Evolutionary conservation across 164 flowering plant species (phyloP).

Genomic region (Cinnamomum chago): DNA sequence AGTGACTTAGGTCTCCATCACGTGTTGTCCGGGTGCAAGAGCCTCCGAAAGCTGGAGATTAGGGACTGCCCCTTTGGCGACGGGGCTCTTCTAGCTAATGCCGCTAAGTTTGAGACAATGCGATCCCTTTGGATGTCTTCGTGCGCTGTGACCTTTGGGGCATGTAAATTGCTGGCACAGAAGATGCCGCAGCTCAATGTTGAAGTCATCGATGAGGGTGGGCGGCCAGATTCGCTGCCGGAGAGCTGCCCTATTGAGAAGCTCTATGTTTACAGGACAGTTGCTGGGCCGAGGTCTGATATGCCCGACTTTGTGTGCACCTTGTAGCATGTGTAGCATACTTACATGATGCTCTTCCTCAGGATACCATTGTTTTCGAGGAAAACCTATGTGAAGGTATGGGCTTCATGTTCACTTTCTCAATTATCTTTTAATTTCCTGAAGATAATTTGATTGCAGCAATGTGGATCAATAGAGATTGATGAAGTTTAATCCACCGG

Average conservation of each 20-base stretch:
- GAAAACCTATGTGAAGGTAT: slow-evolving; percentile 27
- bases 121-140: slow-evolving; percentile 99
- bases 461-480: not conserved
- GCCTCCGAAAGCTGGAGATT: slow-evolving; percentile 76
- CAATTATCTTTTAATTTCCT: slow-evolving; percentile 11
- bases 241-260: slow-evolving; percentile 57
- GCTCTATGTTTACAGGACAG: slow-evolving; percentile 63
- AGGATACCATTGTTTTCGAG: not conserved
- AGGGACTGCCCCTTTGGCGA: slow-evolving; percentile 93
- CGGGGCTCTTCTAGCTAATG: slow-evolving; percentile 82
- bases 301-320: slow-evolving; percentile 66
- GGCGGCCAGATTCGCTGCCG: slow-evolving; percentile 39
- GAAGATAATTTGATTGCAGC: slow-evolving; percentile 21
- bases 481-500: slow-evolving; percentile 15
- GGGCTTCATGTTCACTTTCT: slow-evolving; percentile 18
- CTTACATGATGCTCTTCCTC: slow-evolving; percentile 12
- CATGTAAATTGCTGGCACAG: slow-evolving; percentile 67
- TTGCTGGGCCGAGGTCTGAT: slow-evolving; percentile 73
- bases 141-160: slow-evolving; percentile 74
- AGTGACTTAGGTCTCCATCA: slow-evolving; percentile 78
- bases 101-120: slow-evolving; percentile 94
- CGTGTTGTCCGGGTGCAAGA: slow-evolving; percentile 76
- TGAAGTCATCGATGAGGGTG: slow-evolving; percentile 75
- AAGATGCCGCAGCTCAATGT: slow-evolving; percentile 74
- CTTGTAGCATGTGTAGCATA: slow-evolving; percentile 34